Base-by-base conservation (phyloP, 352 stramenopile species). In the Chrysophaeum taylorii region DNA sequence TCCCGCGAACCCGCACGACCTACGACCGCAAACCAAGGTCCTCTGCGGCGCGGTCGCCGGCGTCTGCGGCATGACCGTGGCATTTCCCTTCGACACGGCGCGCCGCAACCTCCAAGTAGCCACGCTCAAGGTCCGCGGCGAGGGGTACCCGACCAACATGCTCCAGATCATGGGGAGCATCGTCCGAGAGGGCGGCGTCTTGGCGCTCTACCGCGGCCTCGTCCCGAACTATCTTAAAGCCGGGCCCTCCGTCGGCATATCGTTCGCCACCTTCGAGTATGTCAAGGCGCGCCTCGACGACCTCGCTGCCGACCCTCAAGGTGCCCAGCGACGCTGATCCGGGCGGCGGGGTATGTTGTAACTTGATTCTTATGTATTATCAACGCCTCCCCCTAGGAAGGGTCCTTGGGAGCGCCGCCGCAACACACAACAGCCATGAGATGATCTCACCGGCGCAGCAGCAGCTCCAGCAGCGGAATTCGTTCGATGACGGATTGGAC, bases 31-130 rank as follows among this genome's bases (percentile, higher is more conserved):
- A n/a, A 67, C 54, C 23, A 76, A 75, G 35, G 53, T 78, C 36
- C 31, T 7, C 9, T 45, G 29, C 41, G 73, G 73, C 31, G 71
- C 64, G 0, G 21, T 76, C 27, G 69, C 57, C 0, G 73, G 73
- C 33, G 66, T 69, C 33, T 68, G 39, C 29, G 73, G 71, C n/a
- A 72, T 72, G 31, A 64, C 77, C 4, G 41, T 75, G 21, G 74
- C 77, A 41, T 78, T 71, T 29, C 73, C 73, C 15, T 77, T 77
- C 61, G 73, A 78, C 37, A 78, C 73, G 0, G 70, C 77, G 1
- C 70, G 73, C 12, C 52, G 69, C 27, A 75, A 75, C 41, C 42
- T 78, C 41, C 73, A 78, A 38, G 73, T 76, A 31, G 57, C 57
- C 2, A 66, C 57, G 33, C 31, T 66, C 9, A 66, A 66, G 57